Evolutionary conservation across 1,284 basidiomycete species (phyloP), one percentile per base, ranked within the genome.

Genomic region (Cutaneotrichosporon sp.): DNA sequence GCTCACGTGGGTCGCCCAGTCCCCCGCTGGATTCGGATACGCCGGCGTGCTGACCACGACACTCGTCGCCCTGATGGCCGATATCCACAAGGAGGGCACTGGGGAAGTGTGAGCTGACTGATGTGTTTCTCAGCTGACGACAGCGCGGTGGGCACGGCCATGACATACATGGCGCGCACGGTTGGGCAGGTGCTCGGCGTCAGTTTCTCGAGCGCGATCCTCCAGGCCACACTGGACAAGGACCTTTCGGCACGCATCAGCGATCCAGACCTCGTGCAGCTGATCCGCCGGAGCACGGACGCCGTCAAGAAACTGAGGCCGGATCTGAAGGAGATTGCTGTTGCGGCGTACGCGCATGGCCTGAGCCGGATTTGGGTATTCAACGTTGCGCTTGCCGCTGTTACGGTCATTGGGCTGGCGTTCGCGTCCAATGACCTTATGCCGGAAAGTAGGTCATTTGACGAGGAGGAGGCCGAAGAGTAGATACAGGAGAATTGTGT

Each of bases 151-250:
- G 89, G 87, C 47, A 92, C 87, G 31, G 87, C 89, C 68, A 87
- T 92, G 65, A 88, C 87, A 20, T 93, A 93, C 74, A 79, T 92
- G 50, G 91, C 90, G 77, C 80, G 90, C 61, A 90, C 89, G 10
- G 87, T 88, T 14, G 90, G 90, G 11, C 90, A 92, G 76, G 90
- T 91, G n/a, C 80, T 92, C 46, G 90, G 90, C 38, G 90, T 93
- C 49, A 86, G 86, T 61, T 76, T 91, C 45, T 84, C 85, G 60
- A 86, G 87, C 22, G 86, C 88, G 2, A 74, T 92, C 46, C 76
- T 90, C 27, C 90, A 93, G 74, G 80, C 82, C 7, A 79, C 90
- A 29, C 79, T 93, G 33, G 75, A 84, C n/a, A 70, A 76, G 45
- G 82, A 86, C 65, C 75, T 93, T 52, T 80, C 81, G 46, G 75